Conservation (phyloP, 2,329 filamentous ascomycete genomes). For the Balansia obtecta region DNA sequence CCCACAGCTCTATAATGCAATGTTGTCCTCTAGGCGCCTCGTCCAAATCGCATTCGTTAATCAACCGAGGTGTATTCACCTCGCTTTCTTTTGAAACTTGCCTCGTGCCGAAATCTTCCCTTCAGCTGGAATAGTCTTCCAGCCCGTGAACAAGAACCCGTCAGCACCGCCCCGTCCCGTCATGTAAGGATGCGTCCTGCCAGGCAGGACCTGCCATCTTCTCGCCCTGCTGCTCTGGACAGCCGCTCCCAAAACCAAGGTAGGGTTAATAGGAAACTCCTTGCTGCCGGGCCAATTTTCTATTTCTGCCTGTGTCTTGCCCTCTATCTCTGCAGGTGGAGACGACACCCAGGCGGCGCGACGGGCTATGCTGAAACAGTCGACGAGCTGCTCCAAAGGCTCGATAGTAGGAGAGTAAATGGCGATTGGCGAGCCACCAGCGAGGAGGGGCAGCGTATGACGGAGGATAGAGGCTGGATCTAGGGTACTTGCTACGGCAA, state of each 20-base stretch:
- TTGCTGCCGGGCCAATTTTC: slow-evolving; percentile 47
- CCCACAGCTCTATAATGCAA: background rate
- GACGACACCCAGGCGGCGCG: slow-evolving; percentile 59
- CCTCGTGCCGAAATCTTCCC: slow-evolving; percentile 75
- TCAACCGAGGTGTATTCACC: slow-evolving; percentile 16
- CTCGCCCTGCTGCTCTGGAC: slow-evolving; percentile 71
- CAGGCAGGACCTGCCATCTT: slow-evolving; percentile 83
- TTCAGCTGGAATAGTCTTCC: slow-evolving; percentile 66
- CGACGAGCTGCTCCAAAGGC: slow-evolving; percentile 62
- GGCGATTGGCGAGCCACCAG: slow-evolving; percentile 72
- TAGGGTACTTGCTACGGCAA: slow-evolving; percentile 74
- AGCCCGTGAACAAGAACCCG: slow-evolving; percentile 79
- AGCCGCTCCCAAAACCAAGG: slow-evolving; percentile 63
- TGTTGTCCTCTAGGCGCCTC: background rate
- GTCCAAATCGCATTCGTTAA: background rate
- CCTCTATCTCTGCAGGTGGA: slow-evolving; percentile 33
- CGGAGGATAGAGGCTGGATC: slow-evolving; percentile 65
- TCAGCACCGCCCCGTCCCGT: slow-evolving; percentile 77
- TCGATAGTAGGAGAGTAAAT: slow-evolving; percentile 77
- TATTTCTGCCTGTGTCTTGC: slow-evolving; percentile 34
- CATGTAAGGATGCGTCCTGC: slow-evolving; percentile 90
- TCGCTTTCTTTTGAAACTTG: slow-evolving; percentile 52
- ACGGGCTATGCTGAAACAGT: slow-evolving; percentile 72
- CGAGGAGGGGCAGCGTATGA: slow-evolving; percentile 65
- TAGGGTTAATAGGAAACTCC: slow-evolving; percentile 82